These are phyloP conservation scores for Macrolepiota dolichaula DNA, from an alignment of 768 basidiomycete genomes.

Conservation along the genomic window DNA sequence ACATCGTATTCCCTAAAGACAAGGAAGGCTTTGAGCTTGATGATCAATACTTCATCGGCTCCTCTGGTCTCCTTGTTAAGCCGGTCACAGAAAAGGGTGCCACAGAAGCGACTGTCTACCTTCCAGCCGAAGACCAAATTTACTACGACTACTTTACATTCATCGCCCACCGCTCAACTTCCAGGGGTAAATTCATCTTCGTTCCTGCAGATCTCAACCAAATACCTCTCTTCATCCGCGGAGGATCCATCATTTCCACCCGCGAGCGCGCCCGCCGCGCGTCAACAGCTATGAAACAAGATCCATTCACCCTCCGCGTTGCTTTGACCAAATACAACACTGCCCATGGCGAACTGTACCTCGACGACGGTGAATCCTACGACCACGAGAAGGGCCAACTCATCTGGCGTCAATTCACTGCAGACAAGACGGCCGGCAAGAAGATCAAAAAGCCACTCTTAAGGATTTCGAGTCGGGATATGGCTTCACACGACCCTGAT, in stretches of 20 bases:
- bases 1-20: conserved; percentile 90
- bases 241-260: conserved; percentile 86
- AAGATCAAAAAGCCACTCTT: conserved; percentile 33
- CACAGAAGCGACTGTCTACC: conserved; percentile 70
- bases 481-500: conserved; percentile 39
- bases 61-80: conserved; percentile 86
- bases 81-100: conserved; percentile 79
- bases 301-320: conserved; percentile 92
- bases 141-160: conserved; percentile 94
- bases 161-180: conserved; percentile 60
- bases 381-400: conserved; percentile 72
- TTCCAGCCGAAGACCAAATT: conserved; percentile 78
- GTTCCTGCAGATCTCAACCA: conserved; percentile 78
- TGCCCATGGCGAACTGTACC: conserved; percentile 85
- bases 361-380: conserved; percentile 91
- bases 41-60: conserved; percentile 91
- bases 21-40: conserved; percentile 82
- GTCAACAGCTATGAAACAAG: conserved; percentile 82
- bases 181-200: conserved; percentile 64
- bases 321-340: conserved; percentile 58
- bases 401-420: conserved; percentile 77
- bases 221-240: conserved; percentile 84
- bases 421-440: conserved; percentile 41
- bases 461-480: conserved; percentile 52
- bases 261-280: conserved; percentile 85